These are phyloP conservation scores for Penstemon eatonii DNA, from an alignment of 257 asterid species.

Conservation along the genomic window DNA sequence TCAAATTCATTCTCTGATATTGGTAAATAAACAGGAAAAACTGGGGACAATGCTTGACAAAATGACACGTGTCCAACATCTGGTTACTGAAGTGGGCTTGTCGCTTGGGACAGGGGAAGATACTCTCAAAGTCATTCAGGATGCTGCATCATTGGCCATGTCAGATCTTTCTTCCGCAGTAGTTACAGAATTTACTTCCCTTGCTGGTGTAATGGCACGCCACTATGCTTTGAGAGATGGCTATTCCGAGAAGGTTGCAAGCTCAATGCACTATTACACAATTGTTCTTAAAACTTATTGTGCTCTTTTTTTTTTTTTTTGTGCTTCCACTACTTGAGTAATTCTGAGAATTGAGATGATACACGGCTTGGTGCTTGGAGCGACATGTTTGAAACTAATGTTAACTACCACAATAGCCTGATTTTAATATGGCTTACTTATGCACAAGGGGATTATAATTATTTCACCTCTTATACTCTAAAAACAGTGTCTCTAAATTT, in stretches of 20 bases:
- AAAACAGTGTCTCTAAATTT: conserved; percentile 1
- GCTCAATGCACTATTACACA: conserved; percentile 17
- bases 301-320: background rate
- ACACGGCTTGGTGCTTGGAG: conserved; percentile 1
- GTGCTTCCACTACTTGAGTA: background rate
- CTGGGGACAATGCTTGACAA: conserved; percentile 96
- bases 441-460: conserved; percentile 13
- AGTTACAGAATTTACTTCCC: conserved; percentile 92
- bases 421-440: background rate
- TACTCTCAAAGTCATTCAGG: conserved; percentile 52
- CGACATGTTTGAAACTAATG: conserved; percentile 15
- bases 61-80: conserved; percentile 68
- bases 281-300: conserved; percentile 1
- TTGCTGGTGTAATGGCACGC: conserved; percentile 87
- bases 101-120: conserved; percentile 56
- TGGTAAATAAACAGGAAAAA: conserved; percentile 61
- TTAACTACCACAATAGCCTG: background rate
- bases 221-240: conserved; percentile 98
- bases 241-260: conserved; percentile 70
- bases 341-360: background rate
- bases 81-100: conserved; percentile 66
- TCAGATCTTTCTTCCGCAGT: conserved; percentile 91
- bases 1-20: conserved; percentile 22
- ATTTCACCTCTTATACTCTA: background rate
- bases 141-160: conserved; percentile 88